These are phyloP conservation scores for Paramecium sonneborni DNA, from an alignment of 73 alveolate genomes.

Conservation along the genomic window DNA sequence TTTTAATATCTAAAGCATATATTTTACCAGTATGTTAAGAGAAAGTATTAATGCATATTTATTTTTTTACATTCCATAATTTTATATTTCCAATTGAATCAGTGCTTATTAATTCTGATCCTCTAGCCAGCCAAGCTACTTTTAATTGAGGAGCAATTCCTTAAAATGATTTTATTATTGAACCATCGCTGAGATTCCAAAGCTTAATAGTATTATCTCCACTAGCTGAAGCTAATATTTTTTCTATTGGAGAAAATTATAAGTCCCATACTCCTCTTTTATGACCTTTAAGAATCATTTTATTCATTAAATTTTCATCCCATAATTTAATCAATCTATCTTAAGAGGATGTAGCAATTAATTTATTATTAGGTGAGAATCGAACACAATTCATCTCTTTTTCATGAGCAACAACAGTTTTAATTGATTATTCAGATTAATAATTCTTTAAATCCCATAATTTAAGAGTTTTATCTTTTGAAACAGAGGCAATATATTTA, in stretches of 20 bases:
- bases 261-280: slow-evolving; percentile 98
- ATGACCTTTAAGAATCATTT: slow-evolving; percentile 85
- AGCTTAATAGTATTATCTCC: slow-evolving; percentile 91
- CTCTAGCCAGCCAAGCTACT: slow-evolving; percentile 83
- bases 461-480: slow-evolving; percentile 90
- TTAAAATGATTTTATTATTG: slow-evolving; percentile 87
- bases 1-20: slow-evolving; percentile 87
- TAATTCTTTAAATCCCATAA: slow-evolving; percentile 83
- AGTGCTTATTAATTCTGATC: slow-evolving; percentile 84
- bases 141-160: slow-evolving; percentile 78
- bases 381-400: slow-evolving; percentile 92
- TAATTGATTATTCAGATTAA: slow-evolving; percentile 68
- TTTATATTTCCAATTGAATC: slow-evolving; percentile 90
- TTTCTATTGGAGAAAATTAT: slow-evolving; percentile 92
- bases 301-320: slow-evolving; percentile 62
- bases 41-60: slow-evolving; percentile 87
- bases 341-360: slow-evolving; percentile 91
- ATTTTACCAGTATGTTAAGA: slow-evolving; percentile 95
- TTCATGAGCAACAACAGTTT: slow-evolving; percentile 90
- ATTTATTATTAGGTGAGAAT: slow-evolving; percentile 92
- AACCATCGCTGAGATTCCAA: slow-evolving; percentile 91
- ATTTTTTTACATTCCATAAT: slow-evolving; percentile 94
- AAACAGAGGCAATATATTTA: slow-evolving; percentile 84
- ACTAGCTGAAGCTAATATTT: slow-evolving; percentile 90
- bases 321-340: slow-evolving; percentile 90